Percentiles rank a stretch among this genome's conserved stretches.
Conservation (phyloP, 2,329 filamentous ascomycete genomes). For the Trichoderma polysporum region DNA sequence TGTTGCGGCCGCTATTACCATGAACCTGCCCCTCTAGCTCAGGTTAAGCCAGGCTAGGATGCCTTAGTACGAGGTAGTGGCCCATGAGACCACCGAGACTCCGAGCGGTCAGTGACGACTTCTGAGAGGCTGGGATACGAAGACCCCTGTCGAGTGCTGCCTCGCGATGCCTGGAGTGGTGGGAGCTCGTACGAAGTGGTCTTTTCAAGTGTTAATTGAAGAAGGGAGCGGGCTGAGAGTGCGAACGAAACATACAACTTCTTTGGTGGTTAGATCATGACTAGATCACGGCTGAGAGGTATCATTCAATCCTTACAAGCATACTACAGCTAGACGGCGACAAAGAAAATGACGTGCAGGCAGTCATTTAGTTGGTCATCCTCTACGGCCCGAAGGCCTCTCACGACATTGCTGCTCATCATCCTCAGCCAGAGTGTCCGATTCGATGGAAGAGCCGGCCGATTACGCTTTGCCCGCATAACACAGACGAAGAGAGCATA, state of each 20-base stretch:
- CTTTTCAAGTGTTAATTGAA: neutral
- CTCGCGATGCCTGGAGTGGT: neutral
- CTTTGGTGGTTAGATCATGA: neutral
- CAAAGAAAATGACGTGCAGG: neutral
- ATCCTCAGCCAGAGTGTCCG: neutral
- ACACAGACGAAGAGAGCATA: neutral
- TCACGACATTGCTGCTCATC: neutral
- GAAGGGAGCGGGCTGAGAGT: neutral
- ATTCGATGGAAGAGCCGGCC: neutral
- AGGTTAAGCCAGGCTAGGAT: neutral
- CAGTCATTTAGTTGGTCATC: neutral
- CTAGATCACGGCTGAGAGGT: neutral
- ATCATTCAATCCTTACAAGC: too few species aligned
- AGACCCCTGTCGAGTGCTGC: neutral
- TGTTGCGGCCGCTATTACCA: constrained; percentile 1
- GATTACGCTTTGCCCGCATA: neutral
- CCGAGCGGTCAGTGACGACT: constrained; percentile 1
- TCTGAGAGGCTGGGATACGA: neutral
- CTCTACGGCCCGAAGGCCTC: neutral
- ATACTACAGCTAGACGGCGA: neutral
- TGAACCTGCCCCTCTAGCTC: constrained; percentile 4
- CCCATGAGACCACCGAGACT: neutral
- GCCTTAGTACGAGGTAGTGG: neutral
- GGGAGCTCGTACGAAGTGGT: neutral
- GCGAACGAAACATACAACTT: neutral